Base-by-base conservation (phyloP, 2,329 filamentous ascomycete species). In the Colletotrichum caudatum region DNA sequence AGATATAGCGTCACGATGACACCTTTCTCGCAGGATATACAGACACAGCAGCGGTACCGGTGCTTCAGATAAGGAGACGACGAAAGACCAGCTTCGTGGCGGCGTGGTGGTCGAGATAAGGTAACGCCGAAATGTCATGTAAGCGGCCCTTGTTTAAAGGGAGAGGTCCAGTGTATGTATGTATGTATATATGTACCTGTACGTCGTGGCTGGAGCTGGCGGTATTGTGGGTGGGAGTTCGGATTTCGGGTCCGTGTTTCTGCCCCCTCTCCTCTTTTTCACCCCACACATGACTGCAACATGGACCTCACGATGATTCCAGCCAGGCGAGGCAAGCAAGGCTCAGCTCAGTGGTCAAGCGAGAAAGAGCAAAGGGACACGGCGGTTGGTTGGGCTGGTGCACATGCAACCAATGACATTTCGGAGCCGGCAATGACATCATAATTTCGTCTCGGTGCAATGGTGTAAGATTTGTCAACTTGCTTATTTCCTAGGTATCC, bases 341-440 rank as follows among this genome's bases (percentile, higher is more conserved):
- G 29, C 65, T 60, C 41, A 26, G 41, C 29, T 50, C 50, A 56
- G 8, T 54, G 51, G 33, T 53, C 58, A 71, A 71, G 50, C 64
- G 64, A 67, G 66, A 44, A 44, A 20, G 44, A 39, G 67, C 67
- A 37, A 39, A 64, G 14, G 56, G 35, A 57, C 18, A 58, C 48
- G 51, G 8, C 20, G 37, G 8, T n/a, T 46, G 44, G 18, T 46
- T 68, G 58, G 64, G 69, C 61, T 68, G 64, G 69, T 64, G 69
- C 65, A 37, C 65, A 44, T 69, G 53, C 65, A 46, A 39, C 44
- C 59, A 39, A 61, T 50, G 59, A 61, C 58, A 39, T 26, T 48
- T 48, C 35, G 53, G 53, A 54, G 63, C 59, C 64, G 41, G 29
- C 53, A 60, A 71, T 71, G 69, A 71, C 69, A 71, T 71, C 69